Conservation (phyloP, 257 asterid species). For the Fraxinus pennsylvanica region DNA sequence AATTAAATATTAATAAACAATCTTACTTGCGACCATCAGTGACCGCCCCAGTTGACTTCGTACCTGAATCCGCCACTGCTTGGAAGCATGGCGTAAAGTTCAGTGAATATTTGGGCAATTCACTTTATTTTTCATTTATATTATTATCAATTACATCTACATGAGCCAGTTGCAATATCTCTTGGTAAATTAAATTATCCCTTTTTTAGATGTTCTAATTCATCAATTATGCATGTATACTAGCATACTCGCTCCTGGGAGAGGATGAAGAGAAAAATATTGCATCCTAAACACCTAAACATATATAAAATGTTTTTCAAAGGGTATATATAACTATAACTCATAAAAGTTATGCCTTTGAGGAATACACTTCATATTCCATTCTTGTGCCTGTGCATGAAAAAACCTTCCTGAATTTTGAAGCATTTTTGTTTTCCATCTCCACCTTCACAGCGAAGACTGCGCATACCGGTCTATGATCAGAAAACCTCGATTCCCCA, state of each 20-base stretch:
- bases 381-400: conserved; percentile 52
- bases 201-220: neutral
- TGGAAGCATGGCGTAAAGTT: no score
- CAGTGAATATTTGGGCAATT: no score
- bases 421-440: conserved; percentile 34
- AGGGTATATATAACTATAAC: conserved; percentile 22
- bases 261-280: neutral
- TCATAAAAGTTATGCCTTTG: conserved; percentile 60
- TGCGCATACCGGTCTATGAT: conserved; percentile 83
- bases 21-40: no score
- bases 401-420: conserved; percentile 61
- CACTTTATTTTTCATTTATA: no score
- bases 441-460: conserved; percentile 67
- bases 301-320: neutral
- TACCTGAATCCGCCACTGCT: no score
- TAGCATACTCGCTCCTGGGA: neutral
- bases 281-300: neutral
- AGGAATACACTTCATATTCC: conserved; percentile 47
- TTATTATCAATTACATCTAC: no score
- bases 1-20: no score
- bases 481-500: conserved; percentile 86
- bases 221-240: neutral
- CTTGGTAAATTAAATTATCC: neutral
- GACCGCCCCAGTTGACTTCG: no score
- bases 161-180: no score